These are phyloP conservation scores for Diphasiastrum complanatum DNA, from an alignment of 83 land plant genomes.

Conservation along the genomic window DNA sequence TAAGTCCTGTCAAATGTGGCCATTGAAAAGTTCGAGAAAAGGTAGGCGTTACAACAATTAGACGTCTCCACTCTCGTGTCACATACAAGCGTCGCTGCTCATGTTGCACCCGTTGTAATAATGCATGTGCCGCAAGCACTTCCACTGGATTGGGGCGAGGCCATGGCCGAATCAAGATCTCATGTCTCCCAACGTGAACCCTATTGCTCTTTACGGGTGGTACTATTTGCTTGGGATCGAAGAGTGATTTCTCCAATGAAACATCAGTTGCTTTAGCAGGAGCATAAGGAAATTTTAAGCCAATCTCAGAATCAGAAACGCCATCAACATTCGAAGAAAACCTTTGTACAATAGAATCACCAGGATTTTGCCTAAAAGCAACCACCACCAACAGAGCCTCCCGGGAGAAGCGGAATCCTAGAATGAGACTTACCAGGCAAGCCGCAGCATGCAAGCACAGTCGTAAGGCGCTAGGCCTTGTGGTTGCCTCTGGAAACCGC, in stretches of 20 bases:
- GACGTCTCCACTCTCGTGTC: conserved; percentile 35
- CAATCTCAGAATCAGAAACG: not conserved
- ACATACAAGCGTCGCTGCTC: conserved; percentile 72
- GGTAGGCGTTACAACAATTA: conserved; percentile 78
- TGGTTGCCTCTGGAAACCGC: too few relatives aligned
- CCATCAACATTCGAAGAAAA: not conserved
- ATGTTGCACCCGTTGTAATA: conserved; percentile 66
- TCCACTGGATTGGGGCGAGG: conserved; percentile 83
- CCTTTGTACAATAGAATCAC: not conserved
- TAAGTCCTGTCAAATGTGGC: conserved; percentile 62
- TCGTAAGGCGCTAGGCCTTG: too few relatives aligned
- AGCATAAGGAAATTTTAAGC: too few relatives aligned
- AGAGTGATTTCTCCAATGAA: too few relatives aligned
- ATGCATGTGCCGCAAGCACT: conserved; percentile 56
- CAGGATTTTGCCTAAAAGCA: conserved; percentile 19
- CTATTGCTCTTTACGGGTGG: conserved; percentile 20
- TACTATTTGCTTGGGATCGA: not conserved
- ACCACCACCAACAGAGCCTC: conserved; percentile 29
- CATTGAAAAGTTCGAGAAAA: conserved; percentile 80
- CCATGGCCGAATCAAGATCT: conserved; percentile 84
- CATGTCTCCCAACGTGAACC: conserved; percentile 88
- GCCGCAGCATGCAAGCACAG: too few relatives aligned
- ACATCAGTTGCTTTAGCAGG: too few relatives aligned
- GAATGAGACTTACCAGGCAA: conserved; percentile 54
- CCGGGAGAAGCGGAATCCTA: conserved; percentile 64